These are phyloP conservation scores for Phytophthora sansomeana DNA, from an alignment of 352 stramenopile genomes.

Conservation along the genomic window DNA sequence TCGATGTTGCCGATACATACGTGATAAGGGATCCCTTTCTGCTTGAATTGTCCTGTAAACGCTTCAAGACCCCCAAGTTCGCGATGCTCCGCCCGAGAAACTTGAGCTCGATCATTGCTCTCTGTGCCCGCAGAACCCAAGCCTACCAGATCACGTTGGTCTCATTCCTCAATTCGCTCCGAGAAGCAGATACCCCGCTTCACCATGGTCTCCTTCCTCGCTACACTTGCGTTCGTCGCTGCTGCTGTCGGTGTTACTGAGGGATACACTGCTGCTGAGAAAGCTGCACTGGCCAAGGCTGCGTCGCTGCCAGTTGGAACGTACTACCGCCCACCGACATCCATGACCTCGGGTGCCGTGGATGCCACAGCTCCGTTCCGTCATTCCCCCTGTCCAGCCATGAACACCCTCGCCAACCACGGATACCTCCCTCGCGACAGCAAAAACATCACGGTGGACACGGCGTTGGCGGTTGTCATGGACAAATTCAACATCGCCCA, in stretches of 20 bases:
- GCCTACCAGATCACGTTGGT: no score
- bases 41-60: no score
- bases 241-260: slow-evolving; percentile 18
- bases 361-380: slow-evolving; percentile 35
- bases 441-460: slow-evolving; percentile 41
- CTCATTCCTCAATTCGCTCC: slow-evolving; percentile 31
- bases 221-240: slow-evolving; percentile 15
- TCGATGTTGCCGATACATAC: no score
- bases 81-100: no score
- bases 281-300: slow-evolving; percentile 24
- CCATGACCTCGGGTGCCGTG: slow-evolving; percentile 38
- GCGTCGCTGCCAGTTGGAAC: slow-evolving; percentile 16
- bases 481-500: slow-evolving; percentile 47
- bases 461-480: slow-evolving; percentile 40
- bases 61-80: no score
- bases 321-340: slow-evolving; percentile 45
- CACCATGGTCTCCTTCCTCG: slow-evolving; percentile 21
- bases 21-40: no score
- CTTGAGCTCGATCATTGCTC: no score
- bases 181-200: slow-evolving; percentile 13
- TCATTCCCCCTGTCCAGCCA: slow-evolving; percentile 50
- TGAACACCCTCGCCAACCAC: slow-evolving; percentile 68
- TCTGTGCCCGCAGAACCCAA: no score
- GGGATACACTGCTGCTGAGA: slow-evolving; percentile 28
- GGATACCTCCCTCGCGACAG: slow-evolving; percentile 49